These are phyloP conservation scores for Aspergillus incahuasiensis DNA, from an alignment of 495 filamentous ascomycete genomes.

Conservation along the genomic window DNA sequence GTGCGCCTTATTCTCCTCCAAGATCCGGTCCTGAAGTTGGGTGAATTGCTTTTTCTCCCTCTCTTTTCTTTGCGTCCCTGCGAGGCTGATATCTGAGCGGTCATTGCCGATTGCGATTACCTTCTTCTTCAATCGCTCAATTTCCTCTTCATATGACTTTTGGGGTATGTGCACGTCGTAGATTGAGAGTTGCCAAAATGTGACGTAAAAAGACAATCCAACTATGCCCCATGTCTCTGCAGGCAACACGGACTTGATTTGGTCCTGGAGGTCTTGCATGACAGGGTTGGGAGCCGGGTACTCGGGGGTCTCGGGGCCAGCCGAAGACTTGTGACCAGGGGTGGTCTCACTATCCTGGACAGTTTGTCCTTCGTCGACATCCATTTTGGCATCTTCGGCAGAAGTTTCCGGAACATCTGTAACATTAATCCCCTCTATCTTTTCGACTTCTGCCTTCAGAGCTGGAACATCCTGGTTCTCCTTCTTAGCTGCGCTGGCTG, in stretches of 20 bases:
- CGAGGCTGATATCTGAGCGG: slow-evolving; percentile 62
- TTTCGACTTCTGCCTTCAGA: slow-evolving; percentile 25
- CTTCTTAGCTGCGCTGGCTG: slow-evolving; percentile 17
- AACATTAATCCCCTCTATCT: slow-evolving; percentile 33
- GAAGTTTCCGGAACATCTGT: slow-evolving; percentile 10
- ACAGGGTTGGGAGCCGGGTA: slow-evolving; percentile 61
- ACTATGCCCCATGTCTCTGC: slow-evolving; percentile 59
- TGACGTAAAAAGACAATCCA: slow-evolving; percentile 74
- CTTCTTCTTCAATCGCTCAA: slow-evolving; percentile 55
- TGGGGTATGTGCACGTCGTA: slow-evolving; percentile 72
- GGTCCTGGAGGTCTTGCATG: slow-evolving; percentile 68
- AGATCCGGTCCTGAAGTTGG: slow-evolving; percentile 57
- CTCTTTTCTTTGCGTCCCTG: slow-evolving; percentile 59
- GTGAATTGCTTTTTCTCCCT: slow-evolving; percentile 55
- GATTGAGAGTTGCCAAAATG: slow-evolving; percentile 88
- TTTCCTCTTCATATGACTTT: slow-evolving; percentile 69
- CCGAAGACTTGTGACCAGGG: slow-evolving; percentile 5
- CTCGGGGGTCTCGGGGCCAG: slow-evolving; percentile 14
- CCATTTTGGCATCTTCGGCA: slow-evolving; percentile 26
- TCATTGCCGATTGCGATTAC: slow-evolving; percentile 61
- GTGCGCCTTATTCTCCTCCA: slow-evolving; percentile 64
- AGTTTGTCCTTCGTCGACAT: slow-evolving; percentile 34
- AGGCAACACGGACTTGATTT: slow-evolving; percentile 59
- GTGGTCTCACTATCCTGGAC: slow-evolving; percentile 8
- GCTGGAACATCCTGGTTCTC: slow-evolving; percentile 19